Evolutionary conservation across 2,329 filamentous ascomycete species (phyloP).

Genomic region (Aspergillus transmontanensis): DNA sequence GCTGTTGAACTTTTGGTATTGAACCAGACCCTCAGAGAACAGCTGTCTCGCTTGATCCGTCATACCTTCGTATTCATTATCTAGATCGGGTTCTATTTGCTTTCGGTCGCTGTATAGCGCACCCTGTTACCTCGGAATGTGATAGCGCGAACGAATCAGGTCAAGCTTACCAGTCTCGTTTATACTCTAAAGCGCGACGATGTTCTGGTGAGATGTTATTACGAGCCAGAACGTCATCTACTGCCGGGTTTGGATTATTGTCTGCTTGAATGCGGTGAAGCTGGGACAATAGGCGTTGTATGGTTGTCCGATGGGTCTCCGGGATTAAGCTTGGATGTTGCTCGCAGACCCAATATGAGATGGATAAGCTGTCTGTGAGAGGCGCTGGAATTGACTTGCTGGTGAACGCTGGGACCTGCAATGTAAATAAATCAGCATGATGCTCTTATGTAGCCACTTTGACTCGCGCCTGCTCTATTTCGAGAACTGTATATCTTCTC

Average conservation of each 20-base stretch:
- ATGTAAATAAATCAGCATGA: neutral
- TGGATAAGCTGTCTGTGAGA: constrained; percentile 13
- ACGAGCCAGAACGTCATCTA: constrained; percentile 15
- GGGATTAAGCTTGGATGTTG: constrained; percentile 13
- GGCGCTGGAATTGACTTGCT: constrained; percentile 9
- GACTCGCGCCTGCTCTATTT: neutral
- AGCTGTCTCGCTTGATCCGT: constrained; percentile 6
- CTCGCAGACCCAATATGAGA: constrained; percentile 17
- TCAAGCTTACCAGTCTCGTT: constrained; percentile 7
- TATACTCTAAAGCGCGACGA: constrained; percentile 14
- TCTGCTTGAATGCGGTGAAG: constrained; percentile 9
- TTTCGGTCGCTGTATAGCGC: constrained; percentile 8
- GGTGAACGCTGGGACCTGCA: constrained; percentile 15
- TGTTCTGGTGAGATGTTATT: constrained; percentile 12
- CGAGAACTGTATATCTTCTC: neutral
- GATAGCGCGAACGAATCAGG: no score
- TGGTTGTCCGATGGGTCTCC: constrained; percentile 4
- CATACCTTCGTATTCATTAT: constrained; percentile 2
- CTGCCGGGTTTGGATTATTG: constrained; percentile 11
- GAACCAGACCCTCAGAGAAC: neutral
- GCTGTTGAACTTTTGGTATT: constrained; percentile 4
- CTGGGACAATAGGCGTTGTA: constrained; percentile 10
- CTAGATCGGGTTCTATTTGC: neutral
- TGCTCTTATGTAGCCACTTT: neutral
- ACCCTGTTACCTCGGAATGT: neutral